Base-by-base conservation (phyloP, 1,139 yeast genomes). In the Suhomyces chickasaworum region DNA sequence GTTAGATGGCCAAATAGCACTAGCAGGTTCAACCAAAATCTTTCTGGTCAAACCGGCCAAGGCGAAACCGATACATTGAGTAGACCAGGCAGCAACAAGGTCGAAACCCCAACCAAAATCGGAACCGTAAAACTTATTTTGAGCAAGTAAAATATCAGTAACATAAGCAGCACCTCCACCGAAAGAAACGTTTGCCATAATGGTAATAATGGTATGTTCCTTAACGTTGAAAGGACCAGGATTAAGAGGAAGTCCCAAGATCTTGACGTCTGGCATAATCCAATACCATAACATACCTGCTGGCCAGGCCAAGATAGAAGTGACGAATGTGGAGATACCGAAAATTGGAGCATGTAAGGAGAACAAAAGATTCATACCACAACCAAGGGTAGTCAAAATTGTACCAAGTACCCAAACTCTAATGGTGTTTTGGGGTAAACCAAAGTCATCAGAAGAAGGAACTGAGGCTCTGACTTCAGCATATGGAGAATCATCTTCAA, bases 381-480 rank as follows among this genome's bases (percentile, higher is more conserved):
- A 72, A 43, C 86, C 87, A 45, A 84, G 59, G 13, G 85, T 79
- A 16, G 83, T 72, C 68, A 82, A 75, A 27, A 81, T 57, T 44
- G 78, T 62, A 27, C 80, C 79, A 39, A 68, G 44, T 10, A 72
- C 64, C 88, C 88, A 83, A 74, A 79, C 78, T 60, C 89, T 73
- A 42, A 82, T 56, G 21, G 89, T 83, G 56, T 78, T 80, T 57
- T 81, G 86, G 1, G 83, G 84, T 29, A 81, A 55, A 1, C 68
- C 50, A 2, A 75, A 70, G 58, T 83, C 84, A 59, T 83, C 89
- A 21, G 71, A 66, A 31, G 83, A 75, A 2, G 87, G 86, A 33
- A 84, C 87, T 4, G 87, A 76, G 5, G 87, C 86, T 58, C 89
- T 73, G 35, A 84, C 89, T 59, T 84, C 89, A 0, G 87, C 82